These are phyloP conservation scores for Dimocarpus longan DNA, from an alignment of 345 rosid genomes.

Conservation along the genomic window DNA sequence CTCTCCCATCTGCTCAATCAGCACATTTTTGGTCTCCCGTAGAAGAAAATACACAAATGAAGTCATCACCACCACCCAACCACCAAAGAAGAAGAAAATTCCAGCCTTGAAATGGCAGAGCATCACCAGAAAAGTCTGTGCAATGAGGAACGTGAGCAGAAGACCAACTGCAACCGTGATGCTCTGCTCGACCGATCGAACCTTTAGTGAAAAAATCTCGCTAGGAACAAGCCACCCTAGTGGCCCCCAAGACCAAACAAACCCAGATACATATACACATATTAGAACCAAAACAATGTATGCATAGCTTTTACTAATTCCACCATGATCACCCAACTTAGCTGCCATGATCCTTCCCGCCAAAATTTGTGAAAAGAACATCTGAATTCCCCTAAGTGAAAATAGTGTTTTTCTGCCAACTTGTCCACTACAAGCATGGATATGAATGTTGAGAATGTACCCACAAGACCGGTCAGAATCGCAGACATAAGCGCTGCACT, in stretches of 20 bases:
- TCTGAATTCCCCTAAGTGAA: slow-evolving; percentile 57
- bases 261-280: slow-evolving; percentile 44
- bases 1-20: slow-evolving; percentile 51
- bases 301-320: slow-evolving; percentile 39
- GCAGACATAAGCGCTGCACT: slow-evolving; percentile 63
- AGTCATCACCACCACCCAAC: slow-evolving; percentile 52
- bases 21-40: slow-evolving; percentile 54
- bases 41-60: slow-evolving; percentile 39
- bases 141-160: slow-evolving; percentile 44
- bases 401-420: slow-evolving; percentile 57
- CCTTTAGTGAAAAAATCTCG: slow-evolving; percentile 50
- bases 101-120: slow-evolving; percentile 50
- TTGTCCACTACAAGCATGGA: slow-evolving; percentile 68
- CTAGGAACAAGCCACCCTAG: slow-evolving; percentile 57
- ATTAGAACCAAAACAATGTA: slow-evolving; percentile 34
- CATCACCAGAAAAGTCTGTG: slow-evolving; percentile 43
- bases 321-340: slow-evolving; percentile 55
- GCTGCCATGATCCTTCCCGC: slow-evolving; percentile 51
- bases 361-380: slow-evolving; percentile 56
- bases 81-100: slow-evolving; percentile 55
- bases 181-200: slow-evolving; percentile 50
- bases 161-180: slow-evolving; percentile 48
- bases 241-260: slow-evolving; percentile 61
- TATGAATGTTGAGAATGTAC: slow-evolving; percentile 38
- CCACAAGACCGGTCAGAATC: slow-evolving; percentile 52